Percentiles rank a stretch among this genome's conserved stretches.
Evolutionary conservation across 345 rosid genomes (phyloP).

Genomic region (Lenwebbia sp.): DNA sequence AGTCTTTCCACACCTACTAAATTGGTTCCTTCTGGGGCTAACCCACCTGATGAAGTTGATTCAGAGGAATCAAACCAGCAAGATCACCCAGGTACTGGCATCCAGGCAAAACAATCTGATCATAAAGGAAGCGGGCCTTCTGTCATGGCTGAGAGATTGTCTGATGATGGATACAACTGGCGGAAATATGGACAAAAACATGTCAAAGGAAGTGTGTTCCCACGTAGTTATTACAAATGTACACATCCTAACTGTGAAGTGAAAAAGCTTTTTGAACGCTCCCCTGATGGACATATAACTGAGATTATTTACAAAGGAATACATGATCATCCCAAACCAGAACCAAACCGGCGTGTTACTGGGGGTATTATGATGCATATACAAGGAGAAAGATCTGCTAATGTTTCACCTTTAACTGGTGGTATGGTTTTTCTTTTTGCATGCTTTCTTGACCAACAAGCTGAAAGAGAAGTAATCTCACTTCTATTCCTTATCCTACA

Average conservation of each 20-base stretch:
- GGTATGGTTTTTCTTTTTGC: conserved; percentile 27
- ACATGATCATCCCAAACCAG: conserved; percentile 97
- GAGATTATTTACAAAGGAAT: conserved; percentile 93
- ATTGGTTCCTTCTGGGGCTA: conserved; percentile 28
- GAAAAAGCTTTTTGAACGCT: conserved; percentile 88
- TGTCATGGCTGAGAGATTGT: conserved; percentile 22
- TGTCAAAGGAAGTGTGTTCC: conserved; percentile 98
- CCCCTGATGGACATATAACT: conserved; percentile 84
- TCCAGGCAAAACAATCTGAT: conserved; percentile 41
- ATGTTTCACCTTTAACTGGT: conserved; percentile 27
- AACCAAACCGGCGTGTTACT: conserved; percentile 65
- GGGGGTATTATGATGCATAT: conserved; percentile 46
- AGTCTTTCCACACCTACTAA: conserved; percentile 43
- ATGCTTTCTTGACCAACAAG: background rate
- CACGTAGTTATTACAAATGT: conserved; percentile 95
- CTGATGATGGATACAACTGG: conserved; percentile 97
- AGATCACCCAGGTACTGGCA: conserved; percentile 24
- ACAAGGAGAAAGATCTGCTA: conserved; percentile 71
- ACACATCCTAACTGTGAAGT: conserved; percentile 98
- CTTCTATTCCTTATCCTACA: conserved; percentile 12
- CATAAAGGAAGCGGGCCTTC: conserved; percentile 40
- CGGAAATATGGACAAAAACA: conserved; percentile 98
- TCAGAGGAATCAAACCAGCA: conserved; percentile 45
- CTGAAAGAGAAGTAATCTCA: background rate
- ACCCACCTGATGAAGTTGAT: conserved; percentile 46